phyloP scores from a whole-genome alignment of 1,284 basidiomycete species.

The Heterobasidion occidentale region DNA sequence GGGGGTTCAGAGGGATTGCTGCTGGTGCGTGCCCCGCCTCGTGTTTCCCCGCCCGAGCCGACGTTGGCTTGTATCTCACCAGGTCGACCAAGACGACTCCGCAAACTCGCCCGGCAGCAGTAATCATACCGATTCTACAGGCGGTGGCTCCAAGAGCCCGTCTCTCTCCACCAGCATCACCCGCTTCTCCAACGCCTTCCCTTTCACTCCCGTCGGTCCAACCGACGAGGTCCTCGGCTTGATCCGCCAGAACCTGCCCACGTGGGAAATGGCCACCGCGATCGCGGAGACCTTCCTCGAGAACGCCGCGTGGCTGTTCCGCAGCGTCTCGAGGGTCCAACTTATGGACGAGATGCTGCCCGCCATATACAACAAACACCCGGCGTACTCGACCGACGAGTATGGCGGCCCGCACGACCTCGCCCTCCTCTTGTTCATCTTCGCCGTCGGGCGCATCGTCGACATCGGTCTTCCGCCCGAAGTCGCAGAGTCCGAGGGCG shows the following conservation, averaged over 20 bases:
- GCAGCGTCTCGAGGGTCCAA: conserved; percentile 39
- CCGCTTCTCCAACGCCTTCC: conserved; percentile 54
- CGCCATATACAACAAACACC: conserved; percentile 13
- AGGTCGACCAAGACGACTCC: conserved; percentile 18
- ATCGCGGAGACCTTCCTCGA: conserved; percentile 45
- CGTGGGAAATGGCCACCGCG: conserved; percentile 34
- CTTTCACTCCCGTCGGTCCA: conserved; percentile 53
- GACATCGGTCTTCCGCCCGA: conserved; percentile 11
- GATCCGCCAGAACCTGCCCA: conserved; percentile 39
- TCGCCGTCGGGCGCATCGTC: conserved; percentile 14
- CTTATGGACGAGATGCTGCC: conserved; percentile 48
- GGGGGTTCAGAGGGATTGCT: conserved; percentile 45
- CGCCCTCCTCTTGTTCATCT: conserved; percentile 14
- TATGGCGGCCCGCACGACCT: conserved; percentile 11
- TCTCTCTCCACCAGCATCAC: conserved; percentile 31
- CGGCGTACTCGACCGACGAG: neutral
- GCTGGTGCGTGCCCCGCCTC: conserved; percentile 11
- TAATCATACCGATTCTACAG: conserved; percentile 19
- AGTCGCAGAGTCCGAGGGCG: conserved; percentile 14
- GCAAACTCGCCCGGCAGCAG: conserved; percentile 16
- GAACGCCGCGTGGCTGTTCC: conserved; percentile 54
- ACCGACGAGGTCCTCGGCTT: conserved; percentile 35
- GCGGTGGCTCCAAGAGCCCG: conserved; percentile 25
- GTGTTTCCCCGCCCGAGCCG: neutral
- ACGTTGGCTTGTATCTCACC: conserved; percentile 1